These are phyloP conservation scores for Heteromeles arbutifolia DNA, from an alignment of 306 rosid species.

Conservation along the genomic window DNA sequence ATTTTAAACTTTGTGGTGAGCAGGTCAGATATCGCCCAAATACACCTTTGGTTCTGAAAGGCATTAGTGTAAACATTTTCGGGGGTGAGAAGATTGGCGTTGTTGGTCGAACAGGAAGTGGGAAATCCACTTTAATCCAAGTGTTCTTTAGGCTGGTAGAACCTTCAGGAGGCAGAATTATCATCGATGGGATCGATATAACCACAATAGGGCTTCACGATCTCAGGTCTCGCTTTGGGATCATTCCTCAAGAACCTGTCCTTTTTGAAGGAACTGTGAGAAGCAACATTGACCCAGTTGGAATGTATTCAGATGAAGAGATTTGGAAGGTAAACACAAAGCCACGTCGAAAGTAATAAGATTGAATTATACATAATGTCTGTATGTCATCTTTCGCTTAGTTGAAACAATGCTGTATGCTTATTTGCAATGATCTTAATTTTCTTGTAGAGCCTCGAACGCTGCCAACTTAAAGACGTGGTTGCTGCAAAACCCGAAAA, in stretches of 20 bases:
- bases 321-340: conserved; percentile 72
- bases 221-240: conserved; percentile 84
- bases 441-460: conserved; percentile 58
- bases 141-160: conserved; percentile 94
- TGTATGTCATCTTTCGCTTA: not conserved
- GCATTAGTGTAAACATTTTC: conserved; percentile 62
- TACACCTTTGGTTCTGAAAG: conserved; percentile 90
- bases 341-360: not conserved
- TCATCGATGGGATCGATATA: conserved; percentile 78
- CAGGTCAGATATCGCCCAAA: conserved; percentile 89
- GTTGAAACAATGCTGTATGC: not conserved
- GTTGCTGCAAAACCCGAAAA: conserved; percentile 78
- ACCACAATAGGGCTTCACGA: conserved; percentile 76
- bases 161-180: conserved; percentile 79
- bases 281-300: conserved; percentile 80
- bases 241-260: conserved; percentile 97
- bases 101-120: conserved; percentile 94
- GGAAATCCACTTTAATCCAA: conserved; percentile 89
- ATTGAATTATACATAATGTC: not conserved
- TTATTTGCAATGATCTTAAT: not conserved
- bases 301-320: conserved; percentile 67
- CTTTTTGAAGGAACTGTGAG: conserved; percentile 95
- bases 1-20: conserved; percentile 9
- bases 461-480: conserved; percentile 86
- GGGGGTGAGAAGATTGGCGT: conserved; percentile 94